phyloP scores from a whole-genome alignment of 768 basidiomycete species.

The Tulasnella sp. region DNA sequence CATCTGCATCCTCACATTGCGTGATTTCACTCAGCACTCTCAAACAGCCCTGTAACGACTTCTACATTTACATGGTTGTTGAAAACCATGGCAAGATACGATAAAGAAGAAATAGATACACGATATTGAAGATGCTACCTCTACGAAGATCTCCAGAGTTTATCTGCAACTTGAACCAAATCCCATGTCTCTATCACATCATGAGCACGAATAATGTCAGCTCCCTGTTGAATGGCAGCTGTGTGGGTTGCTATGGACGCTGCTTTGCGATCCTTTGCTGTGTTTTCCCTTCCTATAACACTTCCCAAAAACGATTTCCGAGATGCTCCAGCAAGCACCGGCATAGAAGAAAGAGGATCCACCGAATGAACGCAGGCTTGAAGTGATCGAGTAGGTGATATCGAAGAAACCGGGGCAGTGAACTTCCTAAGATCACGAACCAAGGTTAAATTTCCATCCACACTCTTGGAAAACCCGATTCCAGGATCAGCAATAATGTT shows the following conservation, averaged over 20 bases:
- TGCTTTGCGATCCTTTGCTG: slow-evolving; percentile 51
- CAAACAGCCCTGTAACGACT: too few species aligned
- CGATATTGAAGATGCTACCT: too few species aligned
- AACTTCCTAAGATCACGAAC: slow-evolving; percentile 39
- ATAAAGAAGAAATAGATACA: too few species aligned
- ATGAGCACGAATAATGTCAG: slow-evolving; percentile 68
- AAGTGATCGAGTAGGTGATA: background rate
- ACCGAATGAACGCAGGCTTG: background rate
- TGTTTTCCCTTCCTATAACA: slow-evolving; percentile 40
- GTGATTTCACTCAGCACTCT: too few species aligned
- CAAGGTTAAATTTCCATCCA: slow-evolving; percentile 58
- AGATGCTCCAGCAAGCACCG: slow-evolving; percentile 58
- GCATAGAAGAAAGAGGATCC: slow-evolving; percentile 18
- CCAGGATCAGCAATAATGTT: slow-evolving; percentile 84
- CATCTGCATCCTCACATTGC: too few species aligned
- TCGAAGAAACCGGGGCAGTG: slow-evolving; percentile 24
- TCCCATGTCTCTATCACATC: slow-evolving; percentile 63
- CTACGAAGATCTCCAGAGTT: slow-evolving; percentile 43
- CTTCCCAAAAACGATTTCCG: slow-evolving; percentile 73
- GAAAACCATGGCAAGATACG: too few species aligned
- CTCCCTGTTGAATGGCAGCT: slow-evolving; percentile 61
- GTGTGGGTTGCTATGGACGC: slow-evolving; percentile 70
- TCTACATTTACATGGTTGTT: too few species aligned
- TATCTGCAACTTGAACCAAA: slow-evolving; percentile 51
- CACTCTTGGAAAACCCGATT: slow-evolving; percentile 83